A percentile compares a stretch with the other conserved stretches of the same genome.
Evolutionary conservation across 192 early-diverging fungal species (phyloP).

Genomic region (Kickxella alabastrina): DNA sequence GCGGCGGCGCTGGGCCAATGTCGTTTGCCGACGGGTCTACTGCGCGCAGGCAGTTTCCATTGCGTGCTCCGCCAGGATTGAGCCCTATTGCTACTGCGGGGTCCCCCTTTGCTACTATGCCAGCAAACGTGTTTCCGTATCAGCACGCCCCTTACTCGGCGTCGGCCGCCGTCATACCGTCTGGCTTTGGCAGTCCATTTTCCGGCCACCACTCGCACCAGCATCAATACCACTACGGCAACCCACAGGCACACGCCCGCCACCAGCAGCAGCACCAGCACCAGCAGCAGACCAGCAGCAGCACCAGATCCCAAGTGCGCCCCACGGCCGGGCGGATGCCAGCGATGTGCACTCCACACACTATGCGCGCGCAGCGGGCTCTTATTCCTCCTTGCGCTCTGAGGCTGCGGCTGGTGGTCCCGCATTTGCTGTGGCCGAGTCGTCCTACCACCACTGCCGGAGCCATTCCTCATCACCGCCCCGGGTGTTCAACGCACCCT

Average conservation of each 20-base stretch:
- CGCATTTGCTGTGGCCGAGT: not conserved
- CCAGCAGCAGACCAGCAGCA: too few species aligned
- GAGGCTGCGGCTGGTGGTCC: too few species aligned
- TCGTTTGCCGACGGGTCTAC: conserved; percentile 13
- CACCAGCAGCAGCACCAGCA: not conserved
- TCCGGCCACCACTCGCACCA: not conserved
- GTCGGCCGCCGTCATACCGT: conserved; percentile 16
- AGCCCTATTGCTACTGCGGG: conserved; percentile 35
- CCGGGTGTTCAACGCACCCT: conserved; percentile 2
- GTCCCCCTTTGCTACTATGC: too few species aligned
- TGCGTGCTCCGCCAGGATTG: conserved; percentile 42
- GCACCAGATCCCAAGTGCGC: too few species aligned
- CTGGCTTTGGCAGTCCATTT: not conserved
- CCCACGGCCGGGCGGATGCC: not conserved
- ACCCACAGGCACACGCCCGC: not conserved
- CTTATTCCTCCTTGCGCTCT: not conserved
- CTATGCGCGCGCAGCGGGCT: not conserved
- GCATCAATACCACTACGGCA: not conserved
- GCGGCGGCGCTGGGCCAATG: not conserved
- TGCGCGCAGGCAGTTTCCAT: conserved; percentile 24
- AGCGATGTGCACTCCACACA: not conserved
- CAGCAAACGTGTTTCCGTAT: conserved; percentile 19
- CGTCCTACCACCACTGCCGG: conserved; percentile 11
- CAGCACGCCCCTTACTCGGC: conserved; percentile 31
- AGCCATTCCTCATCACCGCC: conserved; percentile 33